These are phyloP conservation scores for Tubosaeta sp. DNA, from an alignment of 768 basidiomycete species.

Conservation along the genomic window DNA sequence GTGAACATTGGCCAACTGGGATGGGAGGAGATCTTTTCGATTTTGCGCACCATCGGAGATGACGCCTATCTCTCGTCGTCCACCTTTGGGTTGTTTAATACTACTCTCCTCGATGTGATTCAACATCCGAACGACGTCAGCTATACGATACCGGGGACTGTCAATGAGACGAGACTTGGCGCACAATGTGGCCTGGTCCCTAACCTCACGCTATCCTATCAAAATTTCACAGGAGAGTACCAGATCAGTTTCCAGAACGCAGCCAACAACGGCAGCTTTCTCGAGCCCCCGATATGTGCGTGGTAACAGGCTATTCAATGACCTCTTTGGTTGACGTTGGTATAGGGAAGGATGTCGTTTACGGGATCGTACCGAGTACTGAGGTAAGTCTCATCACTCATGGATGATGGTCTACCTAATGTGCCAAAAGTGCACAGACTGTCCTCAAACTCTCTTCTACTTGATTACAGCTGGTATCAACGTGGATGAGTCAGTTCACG, in stretches of 20 bases:
- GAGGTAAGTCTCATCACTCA: neutral
- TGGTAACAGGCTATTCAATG: neutral
- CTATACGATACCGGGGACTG: neutral
- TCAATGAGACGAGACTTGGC: neutral
- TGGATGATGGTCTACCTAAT: neutral
- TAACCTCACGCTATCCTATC: neutral
- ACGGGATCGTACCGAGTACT: neutral
- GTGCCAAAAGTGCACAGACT: neutral
- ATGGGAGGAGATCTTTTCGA: neutral
- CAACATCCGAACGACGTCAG: neutral
- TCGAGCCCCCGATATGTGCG: neutral
- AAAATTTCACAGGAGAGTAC: neutral
- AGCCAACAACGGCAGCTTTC: neutral
- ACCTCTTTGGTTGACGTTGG: neutral
- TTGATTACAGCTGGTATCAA: neutral
- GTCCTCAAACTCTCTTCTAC: neutral
- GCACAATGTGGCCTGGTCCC: neutral
- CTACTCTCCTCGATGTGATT: neutral
- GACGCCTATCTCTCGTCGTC: neutral
- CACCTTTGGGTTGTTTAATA: neutral
- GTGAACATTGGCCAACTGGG: neutral
- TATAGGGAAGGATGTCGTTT: neutral
- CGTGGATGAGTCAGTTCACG: neutral
- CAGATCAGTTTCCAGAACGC: neutral
- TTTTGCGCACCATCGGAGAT: neutral